Base-by-base conservation (phyloP, 1,284 basidiomycete species). In the Irpex sp. region DNA sequence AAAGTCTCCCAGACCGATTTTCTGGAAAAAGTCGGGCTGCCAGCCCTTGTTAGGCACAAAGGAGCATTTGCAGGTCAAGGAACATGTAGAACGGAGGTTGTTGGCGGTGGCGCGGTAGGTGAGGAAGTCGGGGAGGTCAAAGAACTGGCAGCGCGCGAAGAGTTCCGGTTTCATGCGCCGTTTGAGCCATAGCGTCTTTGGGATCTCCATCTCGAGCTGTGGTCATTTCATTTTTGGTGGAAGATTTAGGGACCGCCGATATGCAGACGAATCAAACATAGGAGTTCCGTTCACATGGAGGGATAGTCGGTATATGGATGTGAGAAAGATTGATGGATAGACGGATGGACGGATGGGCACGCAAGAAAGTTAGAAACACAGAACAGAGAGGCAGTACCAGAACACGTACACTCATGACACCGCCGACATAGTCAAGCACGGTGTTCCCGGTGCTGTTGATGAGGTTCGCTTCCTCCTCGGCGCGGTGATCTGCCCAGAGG, bases 171-270 rank as follows among this genome's bases (percentile, higher is more conserved):
- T 74, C 93, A 98, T 96, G 77, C 93, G 82, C 63, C 87, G 88
- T 75, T 96, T 97, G 53, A 99, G 81, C 96, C 96, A 99, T 37
- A 98, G 86, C 10, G 96, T 90, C 77, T 98, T 98, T 0, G 95
- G 95, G 52, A 96, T 86, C 75, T 97, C 95, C 95, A 98, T 97
- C 75, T 98, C 95, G 57, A 97, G 82, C 92, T 96, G 67, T 42
- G 39, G 16, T 42, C 39, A 42, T 42, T 28, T 42, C 39, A 42
- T 42, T 12, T 12, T 42, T 42, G 57, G 54, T 9, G 47, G n/a
- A n/a, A 59, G 42, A 28, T 19, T 45, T n/a, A 33, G 33, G 10
- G 42, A 33, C 49, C 36, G 21, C 47, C 51, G 4, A 48, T 12
- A 12, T 12, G 39, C 39, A 42, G 39, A 42, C 16, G 14, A 42